Percentiles rank a stretch among this genome's conserved stretches.
Evolutionary conservation across 148 eudicot genomes (phyloP).

Genomic region (Rhododendron mucronatum): DNA sequence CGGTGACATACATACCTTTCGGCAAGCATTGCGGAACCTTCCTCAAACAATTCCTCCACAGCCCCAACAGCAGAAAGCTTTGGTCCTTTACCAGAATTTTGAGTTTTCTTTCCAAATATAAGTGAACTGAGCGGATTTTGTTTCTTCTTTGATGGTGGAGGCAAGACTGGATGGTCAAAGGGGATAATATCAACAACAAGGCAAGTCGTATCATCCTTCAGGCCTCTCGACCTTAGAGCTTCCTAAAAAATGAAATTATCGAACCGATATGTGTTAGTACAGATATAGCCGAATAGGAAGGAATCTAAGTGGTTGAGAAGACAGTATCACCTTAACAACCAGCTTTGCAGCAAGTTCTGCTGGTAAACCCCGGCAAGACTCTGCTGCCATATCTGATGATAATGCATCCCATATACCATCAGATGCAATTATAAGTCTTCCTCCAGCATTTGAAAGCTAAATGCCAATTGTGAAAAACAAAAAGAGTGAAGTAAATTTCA

Average conservation of each 20-base stretch:
- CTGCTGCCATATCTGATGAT: slow-evolving; percentile 81
- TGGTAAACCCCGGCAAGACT: slow-evolving; percentile 87
- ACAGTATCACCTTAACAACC: slow-evolving; percentile 76
- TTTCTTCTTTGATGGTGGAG: slow-evolving; percentile 55
- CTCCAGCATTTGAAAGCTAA: slow-evolving; percentile 90
- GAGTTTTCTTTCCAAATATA: slow-evolving; percentile 61
- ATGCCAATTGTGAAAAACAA: not conserved
- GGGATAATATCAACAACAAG: slow-evolving; percentile 95
- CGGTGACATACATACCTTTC: slow-evolving; percentile 66
- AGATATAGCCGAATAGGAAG: not conserved
- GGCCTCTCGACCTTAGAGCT: slow-evolving; percentile 92
- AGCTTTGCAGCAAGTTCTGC: slow-evolving; percentile 97
- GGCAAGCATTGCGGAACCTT: slow-evolving; percentile 97
- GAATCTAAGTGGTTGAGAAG: not conserved
- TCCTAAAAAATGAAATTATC: slow-evolving; percentile 39
- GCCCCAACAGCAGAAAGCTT: slow-evolving; percentile 87
- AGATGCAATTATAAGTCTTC: slow-evolving; percentile 94
- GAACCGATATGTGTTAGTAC: not conserved
- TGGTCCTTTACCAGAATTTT: slow-evolving; percentile 43
- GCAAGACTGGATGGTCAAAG: slow-evolving; percentile 57
- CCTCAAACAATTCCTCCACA: slow-evolving; percentile 97
- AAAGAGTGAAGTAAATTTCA: not conserved
- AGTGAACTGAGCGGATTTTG: slow-evolving; percentile 53
- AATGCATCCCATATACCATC: slow-evolving; percentile 99
- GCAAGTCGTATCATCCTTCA: slow-evolving; percentile 98